Conservation (phyloP, 2,329 filamentous ascomycete genomes). For the Orbilia blumenaviensis region DNA sequence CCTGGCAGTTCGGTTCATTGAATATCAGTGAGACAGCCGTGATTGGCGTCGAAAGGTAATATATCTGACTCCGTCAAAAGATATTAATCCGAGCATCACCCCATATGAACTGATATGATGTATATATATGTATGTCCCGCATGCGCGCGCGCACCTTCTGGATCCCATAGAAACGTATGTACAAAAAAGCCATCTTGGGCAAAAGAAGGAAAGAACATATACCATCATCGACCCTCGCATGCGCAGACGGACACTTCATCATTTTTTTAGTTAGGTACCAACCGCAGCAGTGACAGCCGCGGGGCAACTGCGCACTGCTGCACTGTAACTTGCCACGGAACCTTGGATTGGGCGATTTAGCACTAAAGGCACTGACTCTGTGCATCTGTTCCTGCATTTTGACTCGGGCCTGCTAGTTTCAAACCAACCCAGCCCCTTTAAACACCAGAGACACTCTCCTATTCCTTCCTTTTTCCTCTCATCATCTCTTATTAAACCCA, state of each 20-base stretch:
- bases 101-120: too few relatives aligned
- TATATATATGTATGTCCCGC: too few relatives aligned
- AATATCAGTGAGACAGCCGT: constrained; percentile 10
- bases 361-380: neutral
- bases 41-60: constrained; percentile 13
- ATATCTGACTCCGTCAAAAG: constrained; percentile 4
- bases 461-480: constrained; percentile 26
- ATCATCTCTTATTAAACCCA: constrained; percentile 18
- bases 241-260: constrained; percentile 19
- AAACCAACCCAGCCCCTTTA: constrained; percentile 40
- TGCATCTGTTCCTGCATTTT: constrained; percentile 41
- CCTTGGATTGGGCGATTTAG: neutral
- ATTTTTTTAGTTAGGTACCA: constrained; percentile 18
- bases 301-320: constrained; percentile 5
- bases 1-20: neutral
- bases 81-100: constrained; percentile 15
- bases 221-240: neutral
- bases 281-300: constrained; percentile 37
- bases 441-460: constrained; percentile 26
- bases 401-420: constrained; percentile 27
- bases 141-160: neutral
- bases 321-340: constrained; percentile 19
- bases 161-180: neutral
- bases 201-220: constrained; percentile 5
- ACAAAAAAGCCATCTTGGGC: neutral